These are phyloP conservation scores for Exophiala sp. DNA, from an alignment of 2,329 filamentous ascomycete genomes.

Conservation along the genomic window DNA sequence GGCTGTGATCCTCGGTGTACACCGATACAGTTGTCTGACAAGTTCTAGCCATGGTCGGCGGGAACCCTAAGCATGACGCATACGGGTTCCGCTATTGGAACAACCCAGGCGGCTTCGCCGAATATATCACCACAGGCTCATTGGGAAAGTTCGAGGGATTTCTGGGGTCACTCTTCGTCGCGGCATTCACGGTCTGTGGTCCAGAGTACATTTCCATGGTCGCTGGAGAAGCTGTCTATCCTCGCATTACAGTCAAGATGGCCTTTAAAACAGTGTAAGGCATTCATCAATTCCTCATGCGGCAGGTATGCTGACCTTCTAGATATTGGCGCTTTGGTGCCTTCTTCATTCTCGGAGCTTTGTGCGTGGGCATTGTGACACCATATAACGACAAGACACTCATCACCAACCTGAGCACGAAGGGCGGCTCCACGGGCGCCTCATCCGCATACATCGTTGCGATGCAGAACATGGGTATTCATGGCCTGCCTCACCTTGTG, in stretches of 20 bases:
- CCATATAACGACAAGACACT: constrained; percentile 62
- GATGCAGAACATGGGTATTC: constrained; percentile 54
- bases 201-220: constrained; percentile 60
- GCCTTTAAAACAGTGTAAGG: constrained; percentile 54
- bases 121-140: constrained; percentile 60
- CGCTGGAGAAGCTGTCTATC: constrained; percentile 61
- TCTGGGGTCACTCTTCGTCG: constrained; percentile 68
- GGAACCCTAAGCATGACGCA: constrained; percentile 65
- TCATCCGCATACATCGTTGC: constrained; percentile 62
- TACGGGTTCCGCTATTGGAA: constrained; percentile 67
- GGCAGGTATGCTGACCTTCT: constrained; percentile 68
- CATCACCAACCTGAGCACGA: constrained; percentile 47
- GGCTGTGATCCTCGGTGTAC: too few species aligned
- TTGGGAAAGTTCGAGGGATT: constrained; percentile 55
- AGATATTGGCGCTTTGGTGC: constrained; percentile 68
- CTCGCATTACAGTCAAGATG: constrained; percentile 63
- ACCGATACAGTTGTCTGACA: too few species aligned
- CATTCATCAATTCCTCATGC: constrained; percentile 63
- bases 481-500: constrained; percentile 54
- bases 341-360: constrained; percentile 69
- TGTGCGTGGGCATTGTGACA: constrained; percentile 66
- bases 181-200: constrained; percentile 61
- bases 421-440: constrained; percentile 43
- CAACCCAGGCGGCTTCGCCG: constrained; percentile 62
- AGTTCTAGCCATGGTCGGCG: constrained; percentile 63